Evolutionary conservation across 345 rosid genomes (phyloP), one percentile per base, ranked within the genome.

Genomic region (Euphorbia pulcherrima): DNA sequence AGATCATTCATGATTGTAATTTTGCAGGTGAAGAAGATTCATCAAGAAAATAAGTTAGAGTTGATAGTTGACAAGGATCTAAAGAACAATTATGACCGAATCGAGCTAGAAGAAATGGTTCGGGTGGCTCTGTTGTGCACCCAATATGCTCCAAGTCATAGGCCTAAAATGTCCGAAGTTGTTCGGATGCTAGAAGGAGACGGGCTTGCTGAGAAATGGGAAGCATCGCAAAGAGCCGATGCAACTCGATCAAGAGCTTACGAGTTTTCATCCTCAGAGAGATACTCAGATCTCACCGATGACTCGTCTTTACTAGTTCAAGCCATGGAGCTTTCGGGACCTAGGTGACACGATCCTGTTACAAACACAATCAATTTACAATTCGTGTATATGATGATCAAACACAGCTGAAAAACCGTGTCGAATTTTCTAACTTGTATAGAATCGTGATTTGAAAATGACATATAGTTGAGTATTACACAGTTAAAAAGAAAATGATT

Each of bases 321-420:
- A 75, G 96, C 90, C 29, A 88, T 92, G 97, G 98, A 92, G 80
- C 89, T 90, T 74, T 92, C 96, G 12, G 98, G 98, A 79, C 98
- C 98, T 47, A 83, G 97, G 79, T 90, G 81, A 92, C 81, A 68
- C 40, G 54, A 68, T n/a, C 4, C 57, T 68, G 23, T 48, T 64
- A 18, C 23, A 30, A 16, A 21, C 29, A 18, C n/a, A 26, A 51
- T 9, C 14, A 35, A 53, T n/a, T 35, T 41, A 60, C 44, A 65
- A 51, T 39, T 46, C 12, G 57, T 77, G 72, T 75, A 74, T 65
- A 76, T 65, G 71, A 65, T 24, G 71, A 65, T 24, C 74, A 72
- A 46, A 62, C 41, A 75, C 62, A 74, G 72, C 69, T 69, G 64
- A 50, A 39, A 29, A 74, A 37, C 62, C 70, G 74, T 70, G 37